A percentile compares a stretch with the other conserved stretches of the same genome.
Evolutionary conservation across 2,329 filamentous ascomycete species (phyloP).

Genomic region (Botrytis hyacinthi): DNA sequence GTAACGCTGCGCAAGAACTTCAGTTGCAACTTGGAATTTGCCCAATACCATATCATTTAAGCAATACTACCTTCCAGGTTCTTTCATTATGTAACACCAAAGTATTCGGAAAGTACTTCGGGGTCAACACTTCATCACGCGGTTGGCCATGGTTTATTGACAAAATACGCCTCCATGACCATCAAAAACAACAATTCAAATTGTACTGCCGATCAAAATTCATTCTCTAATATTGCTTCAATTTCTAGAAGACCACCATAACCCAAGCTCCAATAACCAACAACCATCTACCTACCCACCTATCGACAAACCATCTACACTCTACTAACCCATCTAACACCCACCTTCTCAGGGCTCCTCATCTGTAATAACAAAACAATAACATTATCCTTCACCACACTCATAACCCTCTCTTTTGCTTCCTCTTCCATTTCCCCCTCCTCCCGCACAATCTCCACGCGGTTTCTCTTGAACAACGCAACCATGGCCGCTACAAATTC

Average conservation of each 20-base stretch:
- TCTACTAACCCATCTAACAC: slow-evolving; percentile 23
- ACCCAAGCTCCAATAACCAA: background rate
- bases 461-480: slow-evolving; percentile 17
- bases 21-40: no score
- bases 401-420: slow-evolving; percentile 10
- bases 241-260: background rate
- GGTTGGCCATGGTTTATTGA: no score
- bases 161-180: no score
- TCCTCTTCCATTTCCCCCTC: background rate
- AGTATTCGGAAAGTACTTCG: no score
- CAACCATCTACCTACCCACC: background rate
- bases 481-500: slow-evolving; percentile 30
- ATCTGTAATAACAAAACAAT: slow-evolving; percentile 28
- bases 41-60: background rate
- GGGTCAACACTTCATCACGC: no score
- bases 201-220: background rate
- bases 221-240: background rate
- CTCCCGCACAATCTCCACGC: slow-evolving; percentile 12
- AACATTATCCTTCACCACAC: slow-evolving; percentile 24
- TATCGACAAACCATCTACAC: background rate
- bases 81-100: no score
- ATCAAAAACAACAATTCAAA: no score
- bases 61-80: background rate
- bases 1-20: no score
- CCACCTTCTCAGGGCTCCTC: slow-evolving; percentile 25